Percentiles rank a stretch among this genome's conserved stretches.
These are phyloP conservation scores for Coniferiporia weirii DNA, from an alignment of 1,284 basidiomycete species.

Conservation along the genomic window DNA sequence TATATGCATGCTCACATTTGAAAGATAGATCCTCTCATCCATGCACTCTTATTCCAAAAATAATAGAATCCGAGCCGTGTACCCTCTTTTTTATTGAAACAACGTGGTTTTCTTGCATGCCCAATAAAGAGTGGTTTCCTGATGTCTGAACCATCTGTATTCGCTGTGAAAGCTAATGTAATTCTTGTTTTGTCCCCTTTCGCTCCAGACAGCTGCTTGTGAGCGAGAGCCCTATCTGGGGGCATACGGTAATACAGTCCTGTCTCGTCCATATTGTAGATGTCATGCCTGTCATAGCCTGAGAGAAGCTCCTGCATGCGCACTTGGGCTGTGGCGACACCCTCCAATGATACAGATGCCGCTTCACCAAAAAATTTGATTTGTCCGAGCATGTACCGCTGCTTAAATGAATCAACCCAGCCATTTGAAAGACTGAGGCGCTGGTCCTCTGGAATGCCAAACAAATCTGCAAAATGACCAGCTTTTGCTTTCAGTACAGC, in stretches of 20 bases:
- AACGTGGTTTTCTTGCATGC: constrained; percentile 26
- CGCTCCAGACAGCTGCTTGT: constrained; percentile 21
- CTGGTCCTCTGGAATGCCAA: not conserved
- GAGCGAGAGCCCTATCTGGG: not conserved
- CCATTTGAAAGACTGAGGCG: not conserved
- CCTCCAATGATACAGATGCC: too few relatives aligned
- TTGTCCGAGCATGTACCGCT: too few relatives aligned
- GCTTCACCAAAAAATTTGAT: too few relatives aligned
- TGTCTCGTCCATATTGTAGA: constrained; percentile 5
- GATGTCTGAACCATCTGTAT: constrained; percentile 29
- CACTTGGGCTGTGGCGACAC: too few relatives aligned
- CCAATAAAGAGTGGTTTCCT: constrained; percentile 31
- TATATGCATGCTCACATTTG: not conserved
- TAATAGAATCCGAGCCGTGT: constrained; percentile 9
- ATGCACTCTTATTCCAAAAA: constrained; percentile 11
- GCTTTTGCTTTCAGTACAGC: not conserved
- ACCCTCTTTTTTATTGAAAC: constrained; percentile 22
- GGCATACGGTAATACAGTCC: not conserved
- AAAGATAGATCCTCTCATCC: constrained; percentile 3
- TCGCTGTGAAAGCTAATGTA: constrained; percentile 26
- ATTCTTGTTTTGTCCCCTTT: constrained; percentile 30
- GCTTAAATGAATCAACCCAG: too few relatives aligned
- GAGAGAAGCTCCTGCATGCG: too few relatives aligned
- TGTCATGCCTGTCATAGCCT: too few relatives aligned
- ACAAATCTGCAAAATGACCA: not conserved